A percentile compares a stretch with the other conserved stretches of the same genome.
Evolutionary conservation across 768 basidiomycete genomes (phyloP).

Genomic region (Pleurotus tuoliensis): DNA sequence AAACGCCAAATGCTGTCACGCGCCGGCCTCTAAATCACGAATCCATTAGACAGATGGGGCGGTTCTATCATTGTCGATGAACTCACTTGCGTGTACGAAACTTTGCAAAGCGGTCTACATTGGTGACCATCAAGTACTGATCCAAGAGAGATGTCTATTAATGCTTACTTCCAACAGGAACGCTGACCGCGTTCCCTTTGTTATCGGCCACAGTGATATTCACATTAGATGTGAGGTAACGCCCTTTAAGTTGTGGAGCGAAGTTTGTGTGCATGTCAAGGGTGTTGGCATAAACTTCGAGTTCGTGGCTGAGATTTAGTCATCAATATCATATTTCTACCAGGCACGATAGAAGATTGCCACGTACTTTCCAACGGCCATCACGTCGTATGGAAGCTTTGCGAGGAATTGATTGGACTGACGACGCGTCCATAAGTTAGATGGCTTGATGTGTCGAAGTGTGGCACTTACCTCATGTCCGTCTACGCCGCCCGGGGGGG

Average conservation of each 20-base stretch:
- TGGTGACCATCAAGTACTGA: too few relatives aligned
- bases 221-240: conserved; percentile 81
- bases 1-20: conserved; percentile 77
- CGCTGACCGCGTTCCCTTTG: conserved; percentile 29
- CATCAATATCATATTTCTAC: neutral
- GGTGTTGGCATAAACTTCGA: conserved; percentile 67
- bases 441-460: too few relatives aligned
- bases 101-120: conserved; percentile 55
- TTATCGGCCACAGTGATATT: conserved; percentile 69
- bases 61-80: neutral
- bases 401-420: neutral
- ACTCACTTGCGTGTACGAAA: conserved; percentile 68
- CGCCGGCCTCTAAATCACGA: conserved; percentile 46
- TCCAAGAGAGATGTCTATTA: too few relatives aligned
- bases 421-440: too few relatives aligned
- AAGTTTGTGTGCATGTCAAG: conserved; percentile 74
- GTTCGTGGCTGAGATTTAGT: conserved; percentile 57
- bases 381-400: conserved; percentile 61
- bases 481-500: conserved; percentile 64
- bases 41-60: neutral
- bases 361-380: conserved; percentile 80
- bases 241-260: conserved; percentile 58
- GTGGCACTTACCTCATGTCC: conserved; percentile 55
- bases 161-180: conserved; percentile 33
- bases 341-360: neutral